Conservation (phyloP, 176 grass and related monocot genomes). For the Oryza coarctata region DNA sequence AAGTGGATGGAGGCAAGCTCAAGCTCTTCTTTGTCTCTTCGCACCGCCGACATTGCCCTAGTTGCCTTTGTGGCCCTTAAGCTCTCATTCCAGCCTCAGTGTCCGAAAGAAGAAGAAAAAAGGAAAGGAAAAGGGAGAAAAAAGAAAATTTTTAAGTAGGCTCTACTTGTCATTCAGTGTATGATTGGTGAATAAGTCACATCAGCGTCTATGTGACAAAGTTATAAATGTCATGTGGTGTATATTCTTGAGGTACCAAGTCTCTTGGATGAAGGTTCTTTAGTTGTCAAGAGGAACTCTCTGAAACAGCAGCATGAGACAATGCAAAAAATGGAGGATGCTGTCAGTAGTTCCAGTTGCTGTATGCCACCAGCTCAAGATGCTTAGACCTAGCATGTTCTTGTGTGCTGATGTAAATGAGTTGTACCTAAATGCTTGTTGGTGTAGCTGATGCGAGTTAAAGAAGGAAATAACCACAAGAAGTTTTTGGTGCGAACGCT, state of each 20-base stretch:
- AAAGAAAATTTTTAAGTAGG: no score
- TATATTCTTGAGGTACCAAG: constrained; percentile 84
- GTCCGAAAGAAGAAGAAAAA: no score
- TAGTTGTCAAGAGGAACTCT: constrained; percentile 68
- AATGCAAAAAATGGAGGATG: constrained; percentile 55
- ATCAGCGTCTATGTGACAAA: no score
- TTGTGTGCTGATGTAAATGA: constrained; percentile 41
- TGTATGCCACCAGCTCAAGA: not conserved
- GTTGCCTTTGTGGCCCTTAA: no score
- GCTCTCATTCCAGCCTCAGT: no score
- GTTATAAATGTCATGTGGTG: not conserved
- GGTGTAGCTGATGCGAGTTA: not conserved
- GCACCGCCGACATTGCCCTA: no score
- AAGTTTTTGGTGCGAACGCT: constrained; percentile 39
- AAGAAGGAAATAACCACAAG: constrained; percentile 6
- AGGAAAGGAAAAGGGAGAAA: no score
- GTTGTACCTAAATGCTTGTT: constrained; percentile 34
- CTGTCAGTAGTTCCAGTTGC: constrained; percentile 42
- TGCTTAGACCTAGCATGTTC: constrained; percentile 22
- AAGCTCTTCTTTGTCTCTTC: no score
- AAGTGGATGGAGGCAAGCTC: no score
- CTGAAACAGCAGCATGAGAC: constrained; percentile 85
- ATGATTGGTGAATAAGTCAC: no score
- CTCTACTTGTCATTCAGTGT: no score
- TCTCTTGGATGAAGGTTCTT: constrained; percentile 80